These are phyloP conservation scores for Cryptomeria japonica DNA, from an alignment of 75 land plant species.

Conservation along the genomic window DNA sequence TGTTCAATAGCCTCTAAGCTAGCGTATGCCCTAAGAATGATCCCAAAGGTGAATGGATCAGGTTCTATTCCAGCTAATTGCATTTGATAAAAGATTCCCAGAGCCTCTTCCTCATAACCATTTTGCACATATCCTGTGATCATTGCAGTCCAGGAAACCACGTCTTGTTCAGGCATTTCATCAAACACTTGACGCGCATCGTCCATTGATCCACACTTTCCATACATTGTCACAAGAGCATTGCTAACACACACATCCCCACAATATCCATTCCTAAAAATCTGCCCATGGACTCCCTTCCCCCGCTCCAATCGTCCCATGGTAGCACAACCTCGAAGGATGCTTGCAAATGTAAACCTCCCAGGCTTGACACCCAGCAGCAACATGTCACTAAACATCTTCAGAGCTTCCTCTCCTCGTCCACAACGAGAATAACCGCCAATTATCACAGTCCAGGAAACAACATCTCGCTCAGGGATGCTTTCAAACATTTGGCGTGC, in stretches of 20 bases:
- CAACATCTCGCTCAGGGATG: slow-evolving; percentile 10
- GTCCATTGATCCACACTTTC: slow-evolving; percentile 18
- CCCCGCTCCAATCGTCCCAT: slow-evolving; percentile 20
- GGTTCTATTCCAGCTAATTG: slow-evolving; percentile 14
- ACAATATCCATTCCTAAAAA: slow-evolving; percentile 21
- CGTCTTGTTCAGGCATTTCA: slow-evolving; percentile 30
- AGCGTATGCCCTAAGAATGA: slow-evolving; percentile 33
- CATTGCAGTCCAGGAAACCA: slow-evolving; percentile 29
- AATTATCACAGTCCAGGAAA: slow-evolving; percentile 25
- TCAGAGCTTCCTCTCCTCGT: slow-evolving; percentile 13
- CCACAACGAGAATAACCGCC: slow-evolving; percentile 14
- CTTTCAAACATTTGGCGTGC: slow-evolving; percentile 12
- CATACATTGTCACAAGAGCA: slow-evolving; percentile 44
- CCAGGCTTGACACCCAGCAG: slow-evolving; percentile 15
- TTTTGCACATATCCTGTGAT: slow-evolving; percentile 21
- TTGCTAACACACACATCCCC: slow-evolving; percentile 40
- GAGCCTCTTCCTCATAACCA: slow-evolving; percentile 21
- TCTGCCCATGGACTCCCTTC: slow-evolving; percentile 23
- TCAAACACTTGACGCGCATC: slow-evolving; percentile 45
- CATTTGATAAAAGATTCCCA: slow-evolving; percentile 37
- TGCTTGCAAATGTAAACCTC: slow-evolving; percentile 26
- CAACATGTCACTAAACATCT: slow-evolving; percentile 20
- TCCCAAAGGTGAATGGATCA: slow-evolving; percentile 26
- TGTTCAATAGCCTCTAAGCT: slow-evolving; percentile 11
- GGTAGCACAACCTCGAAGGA: slow-evolving; percentile 28